A percentile compares a stretch with the other conserved stretches of the same genome.
Evolutionary conservation across 2,329 filamentous ascomycete species (phyloP).

Genomic region (Talaromyces sp.): DNA sequence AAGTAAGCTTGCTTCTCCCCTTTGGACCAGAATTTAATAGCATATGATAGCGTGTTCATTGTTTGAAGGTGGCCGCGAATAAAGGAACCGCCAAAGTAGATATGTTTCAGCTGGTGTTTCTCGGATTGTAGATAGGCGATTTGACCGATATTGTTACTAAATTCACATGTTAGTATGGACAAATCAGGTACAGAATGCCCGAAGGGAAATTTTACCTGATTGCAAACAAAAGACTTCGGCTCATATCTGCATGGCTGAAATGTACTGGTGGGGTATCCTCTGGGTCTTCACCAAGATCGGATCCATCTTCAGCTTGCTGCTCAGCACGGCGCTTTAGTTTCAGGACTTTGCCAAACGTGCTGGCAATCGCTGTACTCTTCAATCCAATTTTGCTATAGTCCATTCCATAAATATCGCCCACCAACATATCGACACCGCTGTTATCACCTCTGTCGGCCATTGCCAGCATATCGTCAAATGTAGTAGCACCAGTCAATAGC

Average conservation of each 20-base stretch:
- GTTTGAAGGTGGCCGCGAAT: constrained; percentile 95
- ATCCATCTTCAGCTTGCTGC: constrained; percentile 65
- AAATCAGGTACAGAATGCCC: background rate
- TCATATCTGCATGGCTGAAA: constrained; percentile 81
- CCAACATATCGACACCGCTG: constrained; percentile 86
- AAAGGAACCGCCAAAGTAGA: constrained; percentile 97
- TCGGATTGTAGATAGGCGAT: constrained; percentile 97
- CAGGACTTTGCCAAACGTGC: constrained; percentile 95
- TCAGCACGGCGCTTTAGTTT: constrained; percentile 85
- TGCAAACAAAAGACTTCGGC: constrained; percentile 84
- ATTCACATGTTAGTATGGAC: background rate
- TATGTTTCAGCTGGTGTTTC: constrained; percentile 82
- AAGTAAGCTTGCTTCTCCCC: constrained; percentile 95
- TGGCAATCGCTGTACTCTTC: constrained; percentile 92
- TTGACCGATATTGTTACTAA: constrained; percentile 93
- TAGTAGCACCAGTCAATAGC: constrained; percentile 83
- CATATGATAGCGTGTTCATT: constrained; percentile 94
- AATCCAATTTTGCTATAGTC: constrained; percentile 95
- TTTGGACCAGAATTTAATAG: constrained; percentile 96
- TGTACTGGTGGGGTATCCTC: constrained; percentile 25
- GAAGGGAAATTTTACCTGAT: constrained; percentile 52
- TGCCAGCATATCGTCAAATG: constrained; percentile 96
- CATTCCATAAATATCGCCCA: constrained; percentile 95
- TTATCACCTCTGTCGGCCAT: constrained; percentile 92
- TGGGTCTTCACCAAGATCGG: constrained; percentile 32